phyloP scores from a whole-genome alignment of 140 eudicot genomes.

The Cichorium intybus region DNA sequence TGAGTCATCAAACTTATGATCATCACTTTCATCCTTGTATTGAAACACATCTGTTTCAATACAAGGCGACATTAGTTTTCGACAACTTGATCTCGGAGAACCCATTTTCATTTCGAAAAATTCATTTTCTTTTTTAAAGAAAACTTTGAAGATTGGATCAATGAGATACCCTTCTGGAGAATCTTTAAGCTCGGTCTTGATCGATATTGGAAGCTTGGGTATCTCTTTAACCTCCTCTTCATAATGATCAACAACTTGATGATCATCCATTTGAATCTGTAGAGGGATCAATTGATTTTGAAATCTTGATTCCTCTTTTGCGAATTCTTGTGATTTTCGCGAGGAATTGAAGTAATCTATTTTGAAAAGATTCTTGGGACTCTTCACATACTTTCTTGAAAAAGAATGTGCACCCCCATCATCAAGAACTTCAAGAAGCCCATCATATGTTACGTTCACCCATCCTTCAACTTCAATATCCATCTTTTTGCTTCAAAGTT shows the following conservation, averaged over 20 bases:
- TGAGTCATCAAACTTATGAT: constrained; percentile 22
- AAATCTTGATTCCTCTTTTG: constrained; percentile 23
- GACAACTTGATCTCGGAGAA: constrained; percentile 53
- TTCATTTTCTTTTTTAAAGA: constrained; percentile 86
- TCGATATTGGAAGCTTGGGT: constrained; percentile 28
- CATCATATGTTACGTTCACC: constrained; percentile 77
- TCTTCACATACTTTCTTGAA: constrained; percentile 50
- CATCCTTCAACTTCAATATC: constrained; percentile 74
- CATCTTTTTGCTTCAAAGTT: constrained; percentile 34
- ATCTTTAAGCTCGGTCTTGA: constrained; percentile 26
- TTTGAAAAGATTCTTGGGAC: constrained; percentile 36
- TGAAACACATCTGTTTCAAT: constrained; percentile 49
- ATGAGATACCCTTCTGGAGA: constrained; percentile 44
- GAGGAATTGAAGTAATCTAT: constrained; percentile 47
- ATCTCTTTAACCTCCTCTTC: constrained; percentile 32
- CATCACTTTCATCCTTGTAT: constrained; percentile 46
- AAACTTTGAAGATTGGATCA: constrained; percentile 71
- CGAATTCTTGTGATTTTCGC: constrained; percentile 36
- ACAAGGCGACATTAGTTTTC: constrained; percentile 44
- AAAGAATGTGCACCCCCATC: constrained; percentile 51
- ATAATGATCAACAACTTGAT: constrained; percentile 27
- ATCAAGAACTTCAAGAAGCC: constrained; percentile 67
- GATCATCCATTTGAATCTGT: constrained; percentile 47
- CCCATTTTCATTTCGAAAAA: constrained; percentile 91
- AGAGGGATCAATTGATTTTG: constrained; percentile 45